Evolutionary conservation across 306 rosid species (phyloP).

Genomic region (Dalbergia cochinchinensis): DNA sequence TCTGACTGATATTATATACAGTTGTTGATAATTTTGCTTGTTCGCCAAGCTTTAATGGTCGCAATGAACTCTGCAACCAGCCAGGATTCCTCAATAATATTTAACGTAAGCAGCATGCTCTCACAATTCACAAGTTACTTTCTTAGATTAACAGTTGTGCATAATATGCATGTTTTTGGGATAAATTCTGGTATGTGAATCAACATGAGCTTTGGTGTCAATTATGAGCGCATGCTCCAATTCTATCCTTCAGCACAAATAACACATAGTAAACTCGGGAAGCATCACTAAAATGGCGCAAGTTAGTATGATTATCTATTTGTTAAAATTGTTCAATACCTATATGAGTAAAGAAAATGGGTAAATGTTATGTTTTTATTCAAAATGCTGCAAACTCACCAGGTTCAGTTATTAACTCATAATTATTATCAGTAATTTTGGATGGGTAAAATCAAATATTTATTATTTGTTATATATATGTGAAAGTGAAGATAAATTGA

Average conservation of each 20-base stretch:
- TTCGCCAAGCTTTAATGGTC: slow-evolving; percentile 50
- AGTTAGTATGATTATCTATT: background rate
- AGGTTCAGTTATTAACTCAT: background rate
- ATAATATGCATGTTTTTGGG: slow-evolving; percentile 7
- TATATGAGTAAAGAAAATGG: background rate
- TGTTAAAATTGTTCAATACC: background rate
- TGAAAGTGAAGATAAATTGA: slow-evolving; percentile 24
- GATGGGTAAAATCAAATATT: background rate
- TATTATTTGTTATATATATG: background rate
- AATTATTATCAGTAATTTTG: background rate
- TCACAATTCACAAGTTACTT: background rate
- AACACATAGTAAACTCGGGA: background rate
- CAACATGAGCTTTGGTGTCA: slow-evolving; percentile 7
- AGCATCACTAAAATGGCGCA: background rate
- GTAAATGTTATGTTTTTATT: background rate
- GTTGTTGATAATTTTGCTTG: slow-evolving; percentile 48
- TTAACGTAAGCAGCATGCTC: slow-evolving; percentile 40
- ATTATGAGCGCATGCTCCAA: slow-evolving; percentile 10
- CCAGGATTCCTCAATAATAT: slow-evolving; percentile 35
- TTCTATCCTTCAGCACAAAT: background rate
- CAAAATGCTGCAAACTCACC: background rate
- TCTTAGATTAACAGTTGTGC: background rate
- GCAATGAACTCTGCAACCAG: slow-evolving; percentile 34
- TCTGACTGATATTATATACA: slow-evolving; percentile 26
- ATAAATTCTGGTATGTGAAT: slow-evolving; percentile 1